Base-by-base conservation (phyloP, 2,329 filamentous ascomycete species). In the Pseudogymnoascus sp. region DNA sequence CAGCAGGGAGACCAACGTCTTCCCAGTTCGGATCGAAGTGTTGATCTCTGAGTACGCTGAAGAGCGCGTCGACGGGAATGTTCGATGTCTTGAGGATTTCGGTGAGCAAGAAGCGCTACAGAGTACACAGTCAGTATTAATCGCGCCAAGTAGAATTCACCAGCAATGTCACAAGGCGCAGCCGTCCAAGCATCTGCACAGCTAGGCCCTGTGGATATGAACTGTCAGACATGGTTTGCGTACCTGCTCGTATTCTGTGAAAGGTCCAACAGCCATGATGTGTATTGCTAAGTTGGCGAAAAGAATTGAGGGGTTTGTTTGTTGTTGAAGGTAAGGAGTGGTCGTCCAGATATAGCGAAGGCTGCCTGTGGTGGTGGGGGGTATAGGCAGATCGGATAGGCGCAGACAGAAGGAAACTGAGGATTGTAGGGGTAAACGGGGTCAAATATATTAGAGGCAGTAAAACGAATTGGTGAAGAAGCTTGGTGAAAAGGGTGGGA, bases 41-140 rank as follows among this genome's bases (percentile, higher is more conserved):
- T 65, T 71, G 67, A 61, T 76, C 73, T 66, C 73, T 72, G 68
- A 80, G 75, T 65, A 81, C 68, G 66, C 72, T 72, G 66, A 76
- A 75, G 67, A 80, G 75, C 65, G 80, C 69, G 66, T 73, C 72
- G 66, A 76, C 74, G 53, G 75, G 70, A 50, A 78, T 71, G 61
- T 75, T 73, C 56, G 75, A 72, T 26, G 75, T 74, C 70, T 80
- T 82, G 66, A 82, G 72, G 66, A 81, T 77, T 68, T 82, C 79
- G 67, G 78, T 75, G 66, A 82, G 75, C 63, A 82, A 71, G 66
- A 76, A 75, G 28, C 64, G 66, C 66, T 68, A 26, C 31, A 46
- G 33, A 50, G 16, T 22, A 28, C 37, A 41, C 12, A n/a, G 40
- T 61, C 37, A 53, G 59, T 33, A 61, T 28, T 43, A 33, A 24